Base-by-base conservation (phyloP, 192 early-diverging fungal genomes). In the Spinellus fusiger region DNA sequence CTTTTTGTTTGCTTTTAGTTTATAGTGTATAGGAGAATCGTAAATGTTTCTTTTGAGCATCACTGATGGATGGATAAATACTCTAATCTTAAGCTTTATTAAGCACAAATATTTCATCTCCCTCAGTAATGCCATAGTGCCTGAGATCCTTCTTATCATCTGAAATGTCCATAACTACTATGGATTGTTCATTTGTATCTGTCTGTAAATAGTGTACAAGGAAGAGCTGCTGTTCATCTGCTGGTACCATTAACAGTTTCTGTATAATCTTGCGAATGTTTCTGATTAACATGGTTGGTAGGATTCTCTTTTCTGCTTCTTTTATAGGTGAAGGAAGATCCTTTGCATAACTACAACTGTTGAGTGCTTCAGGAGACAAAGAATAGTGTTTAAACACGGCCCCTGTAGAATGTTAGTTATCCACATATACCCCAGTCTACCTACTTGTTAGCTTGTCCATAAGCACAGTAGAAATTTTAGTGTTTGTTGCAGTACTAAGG, bases 241-340 rank as follows among this genome's bases (percentile, higher is more conserved):
- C 59, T 15, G 76, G 66, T 8, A 83, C 61, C 6, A 65, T 52
- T 51, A 83, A 50, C 29, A 78, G 31, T 65, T 77, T 80, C 55
- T 83, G 81, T 9, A 74, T 60, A 35, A 83, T 27, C 57, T 78
- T 74, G 44, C 76, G 76, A 54, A 78, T 60, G 54, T 62, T 78
- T 49, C 77, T 54, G 13, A 83, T 65, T 1, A 65, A 74, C 78
- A 83, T 80, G 0, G 78, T 78, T 7, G 74, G 74, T 52, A 76
- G 49, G 5, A 75, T 32, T 28, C 64, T 60, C 23, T 71, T 70
- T 10, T 68, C 57, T 5, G 74, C 50, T 4, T 51, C 46, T 18
- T 65, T 46, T 49, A 60, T 65, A n/a, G 37, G 46, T 0, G 54
- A 48, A 1, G 68, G 68, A 18, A 70, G 40, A 16, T 59, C 56